Percentiles rank a stretch among this genome's conserved stretches.
Conservation (phyloP, 1,139 yeast species). For the Hyphopichia buzzinii region DNA sequence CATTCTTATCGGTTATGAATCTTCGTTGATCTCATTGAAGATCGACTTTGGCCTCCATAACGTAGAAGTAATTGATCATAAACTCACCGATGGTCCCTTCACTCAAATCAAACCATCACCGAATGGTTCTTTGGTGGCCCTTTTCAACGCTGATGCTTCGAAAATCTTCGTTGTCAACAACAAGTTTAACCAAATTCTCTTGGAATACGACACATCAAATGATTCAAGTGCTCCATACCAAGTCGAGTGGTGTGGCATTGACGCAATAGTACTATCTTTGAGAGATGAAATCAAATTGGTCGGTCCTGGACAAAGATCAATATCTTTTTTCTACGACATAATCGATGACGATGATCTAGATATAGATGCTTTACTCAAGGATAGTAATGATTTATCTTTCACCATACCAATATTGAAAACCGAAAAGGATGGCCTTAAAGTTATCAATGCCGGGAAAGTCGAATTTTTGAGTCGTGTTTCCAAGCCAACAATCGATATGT, state of each 20-base stretch:
- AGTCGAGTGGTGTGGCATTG: slow-evolving; percentile 83
- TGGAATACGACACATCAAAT: slow-evolving; percentile 46
- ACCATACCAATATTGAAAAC: slow-evolving; percentile 42
- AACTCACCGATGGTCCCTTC: slow-evolving; percentile 59
- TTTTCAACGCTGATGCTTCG: slow-evolving; percentile 44
- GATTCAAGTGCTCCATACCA: slow-evolving; percentile 39
- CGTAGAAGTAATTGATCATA: slow-evolving; percentile 32
- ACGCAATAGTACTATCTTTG: slow-evolving; percentile 63
- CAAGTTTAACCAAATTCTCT: slow-evolving; percentile 49
- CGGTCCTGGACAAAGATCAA: slow-evolving; percentile 69
- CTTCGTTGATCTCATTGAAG: slow-evolving; percentile 27
- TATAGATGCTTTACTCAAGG: slow-evolving; percentile 17
- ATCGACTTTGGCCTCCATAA: slow-evolving; percentile 22
- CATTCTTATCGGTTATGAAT: slow-evolving; percentile 26
- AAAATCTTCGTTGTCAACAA: slow-evolving; percentile 54
- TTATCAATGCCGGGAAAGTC: slow-evolving; percentile 56
- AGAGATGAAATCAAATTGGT: slow-evolving; percentile 66
- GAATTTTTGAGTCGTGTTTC: slow-evolving; percentile 70
- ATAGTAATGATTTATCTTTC: slow-evolving; percentile 24
- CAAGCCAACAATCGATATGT: slow-evolving; percentile 55
- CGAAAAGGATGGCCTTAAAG: slow-evolving; percentile 71
- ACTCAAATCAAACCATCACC: slow-evolving; percentile 54
- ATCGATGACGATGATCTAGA: slow-evolving; percentile 32
- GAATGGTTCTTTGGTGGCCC: slow-evolving; percentile 58
- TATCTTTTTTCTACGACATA: slow-evolving; percentile 45